Percentiles rank a stretch among this genome's conserved stretches.
These are phyloP conservation scores for Boletus smithii DNA, from an alignment of 1,284 basidiomycete genomes.

Conservation along the genomic window DNA sequence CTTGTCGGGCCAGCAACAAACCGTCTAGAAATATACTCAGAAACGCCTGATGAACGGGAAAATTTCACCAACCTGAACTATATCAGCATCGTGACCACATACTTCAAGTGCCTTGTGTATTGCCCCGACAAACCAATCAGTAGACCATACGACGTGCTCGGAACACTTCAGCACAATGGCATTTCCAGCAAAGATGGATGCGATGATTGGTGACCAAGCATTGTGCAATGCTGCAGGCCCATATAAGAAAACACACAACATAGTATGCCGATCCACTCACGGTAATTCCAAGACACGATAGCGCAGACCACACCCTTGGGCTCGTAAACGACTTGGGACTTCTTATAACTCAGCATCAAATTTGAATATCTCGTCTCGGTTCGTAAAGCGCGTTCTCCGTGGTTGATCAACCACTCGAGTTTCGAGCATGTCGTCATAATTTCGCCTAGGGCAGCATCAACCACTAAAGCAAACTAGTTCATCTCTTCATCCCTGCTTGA, in stretches of 20 bases:
- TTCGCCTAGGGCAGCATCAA: slow-evolving; percentile 89
- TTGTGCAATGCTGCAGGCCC: slow-evolving; percentile 76
- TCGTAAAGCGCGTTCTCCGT: slow-evolving; percentile 72
- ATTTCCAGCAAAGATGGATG: slow-evolving; percentile 88
- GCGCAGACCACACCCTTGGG: slow-evolving; percentile 93
- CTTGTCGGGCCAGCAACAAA: slow-evolving; percentile 86
- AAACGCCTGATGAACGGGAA: not conserved
- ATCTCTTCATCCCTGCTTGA: not conserved
- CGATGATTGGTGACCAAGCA: slow-evolving; percentile 88
- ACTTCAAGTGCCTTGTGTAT: slow-evolving; percentile 71
- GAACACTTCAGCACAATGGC: slow-evolving; percentile 90
- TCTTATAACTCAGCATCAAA: slow-evolving; percentile 84
- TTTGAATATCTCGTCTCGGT: slow-evolving; percentile 73
- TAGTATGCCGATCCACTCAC: slow-evolving; percentile 42
- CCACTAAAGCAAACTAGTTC: slow-evolving; percentile 46
- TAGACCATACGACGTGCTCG: slow-evolving; percentile 89
- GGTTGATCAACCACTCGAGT: slow-evolving; percentile 80
- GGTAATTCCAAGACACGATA: slow-evolving; percentile 94
- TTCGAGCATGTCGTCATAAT: slow-evolving; percentile 88
- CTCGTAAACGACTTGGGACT: slow-evolving; percentile 79
- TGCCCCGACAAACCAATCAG: slow-evolving; percentile 76
- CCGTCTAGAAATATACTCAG: slow-evolving; percentile 47
- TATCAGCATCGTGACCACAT: slow-evolving; percentile 77
- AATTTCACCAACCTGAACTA: slow-evolving; percentile 61
- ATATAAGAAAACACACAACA: slow-evolving; percentile 6